Base-by-base conservation (phyloP, 352 stramenopile species). In the Phytophthora citricola region DNA sequence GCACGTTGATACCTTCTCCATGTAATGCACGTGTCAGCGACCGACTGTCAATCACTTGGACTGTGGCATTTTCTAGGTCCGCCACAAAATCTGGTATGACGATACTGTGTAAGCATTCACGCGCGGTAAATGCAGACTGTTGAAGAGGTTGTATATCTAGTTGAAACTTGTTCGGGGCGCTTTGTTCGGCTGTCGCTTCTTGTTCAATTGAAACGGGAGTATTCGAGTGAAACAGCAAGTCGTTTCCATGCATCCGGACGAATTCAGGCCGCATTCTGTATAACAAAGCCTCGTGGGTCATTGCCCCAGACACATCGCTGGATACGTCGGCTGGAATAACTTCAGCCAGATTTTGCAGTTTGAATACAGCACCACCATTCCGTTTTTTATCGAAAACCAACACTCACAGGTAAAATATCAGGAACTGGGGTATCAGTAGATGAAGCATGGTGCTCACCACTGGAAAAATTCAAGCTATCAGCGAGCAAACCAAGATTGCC, bases 251-350 rank as follows among this genome's bases (percentile, higher is more conserved):
- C 34, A 69, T 57, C 4, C 27, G 46, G 40, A 87, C 77, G n/a
- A 89, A 86, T 55, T 92, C 83, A 0, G 71, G 79, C 0, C 83
- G 80, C 39, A 89, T 66, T 52, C 78, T 83, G 46, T 44, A 76
- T 26, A 79, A 7, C 6, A 66, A 20, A 46, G 58, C 45, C 26
- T 67, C 65, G 6, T 46, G 40, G 1, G 51, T 51, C 34, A 45
- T 52, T 20, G 15, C 22, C 12, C 58, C 34, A n/a, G 59, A 40
- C 8, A 69, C 58, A n/a, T 56, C 32, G 12, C 51, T 62, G 15
- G 58, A 58, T 36, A 76, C 2, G 15, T 85, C 69, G 8, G 68
- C 58, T 32, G 73, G 63, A 45, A 85, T 76, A 9, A 85, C 29
- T 32, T 80, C 66, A 5, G 31, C 54, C 14, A 85, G 26, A n/a